These are phyloP conservation scores for Neurospora sp. DNA, from an alignment of 495 filamentous ascomycete genomes.

Conservation along the genomic window DNA sequence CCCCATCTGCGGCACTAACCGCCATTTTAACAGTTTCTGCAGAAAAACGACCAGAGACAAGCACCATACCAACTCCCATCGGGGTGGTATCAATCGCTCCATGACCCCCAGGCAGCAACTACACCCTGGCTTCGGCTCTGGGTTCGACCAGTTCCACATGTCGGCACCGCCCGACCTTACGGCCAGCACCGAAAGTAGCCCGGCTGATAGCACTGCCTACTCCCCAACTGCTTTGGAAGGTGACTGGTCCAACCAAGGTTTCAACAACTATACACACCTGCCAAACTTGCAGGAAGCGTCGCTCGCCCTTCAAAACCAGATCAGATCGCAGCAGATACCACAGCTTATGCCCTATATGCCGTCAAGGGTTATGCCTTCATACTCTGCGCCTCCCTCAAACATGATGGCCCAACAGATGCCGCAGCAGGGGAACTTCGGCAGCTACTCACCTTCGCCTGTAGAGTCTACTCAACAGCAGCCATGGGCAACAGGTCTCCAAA, in stretches of 20 bases:
- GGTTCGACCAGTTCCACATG: constrained; percentile 16
- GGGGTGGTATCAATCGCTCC: constrained; percentile 47
- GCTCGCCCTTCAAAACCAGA: constrained; percentile 11
- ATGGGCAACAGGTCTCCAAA: not conserved
- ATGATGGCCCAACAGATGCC: not conserved
- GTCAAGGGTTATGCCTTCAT: not conserved
- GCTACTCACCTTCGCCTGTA: not conserved
- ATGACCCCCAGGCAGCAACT: constrained; percentile 33
- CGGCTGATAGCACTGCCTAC: not conserved
- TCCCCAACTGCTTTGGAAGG: constrained; percentile 29
- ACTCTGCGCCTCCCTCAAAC: not conserved
- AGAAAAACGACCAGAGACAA: constrained; percentile 84
- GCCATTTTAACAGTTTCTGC: constrained; percentile 54
- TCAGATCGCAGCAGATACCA: constrained; percentile 7
- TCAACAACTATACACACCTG: constrained; percentile 35
- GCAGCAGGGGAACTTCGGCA: not conserved
- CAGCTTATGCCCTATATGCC: constrained; percentile 8
- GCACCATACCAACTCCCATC: constrained; percentile 63
- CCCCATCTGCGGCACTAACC: constrained; percentile 17
- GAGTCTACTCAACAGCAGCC: not conserved
- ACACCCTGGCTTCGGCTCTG: constrained; percentile 10
- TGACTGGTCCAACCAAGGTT: not conserved
- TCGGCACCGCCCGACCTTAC: constrained; percentile 23
- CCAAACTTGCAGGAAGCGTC: constrained; percentile 28
- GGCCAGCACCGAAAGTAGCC: constrained; percentile 36